phyloP scores from a whole-genome alignment of 257 asterid genomes.

The Solanum pennellii region DNA sequence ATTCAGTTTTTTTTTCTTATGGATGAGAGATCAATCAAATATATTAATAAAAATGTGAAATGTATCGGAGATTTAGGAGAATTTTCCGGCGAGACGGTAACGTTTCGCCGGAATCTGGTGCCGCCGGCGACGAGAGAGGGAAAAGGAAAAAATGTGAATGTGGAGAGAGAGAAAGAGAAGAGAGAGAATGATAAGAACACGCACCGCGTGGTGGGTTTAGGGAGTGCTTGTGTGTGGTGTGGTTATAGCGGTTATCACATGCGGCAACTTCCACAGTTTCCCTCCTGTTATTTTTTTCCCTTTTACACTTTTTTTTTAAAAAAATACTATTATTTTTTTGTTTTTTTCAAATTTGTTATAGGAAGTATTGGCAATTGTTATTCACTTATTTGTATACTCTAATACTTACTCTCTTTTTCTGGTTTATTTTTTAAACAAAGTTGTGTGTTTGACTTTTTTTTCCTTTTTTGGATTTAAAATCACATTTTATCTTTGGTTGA shows the following conservation, averaged over 20 bases:
- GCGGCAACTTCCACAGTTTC: not conserved
- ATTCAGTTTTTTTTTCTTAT: not conserved
- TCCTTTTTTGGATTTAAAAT: not conserved
- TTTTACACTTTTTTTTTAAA: not conserved
- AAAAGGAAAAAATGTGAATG: conserved; percentile 4
- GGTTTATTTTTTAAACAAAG: not conserved
- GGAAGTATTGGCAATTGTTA: not conserved
- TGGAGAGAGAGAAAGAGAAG: not conserved
- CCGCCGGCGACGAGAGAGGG: conserved; percentile 6
- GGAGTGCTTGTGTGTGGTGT: not conserved
- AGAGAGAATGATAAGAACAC: not conserved
- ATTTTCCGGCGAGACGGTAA: not conserved
- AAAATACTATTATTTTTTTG: not conserved
- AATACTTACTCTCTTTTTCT: no score
- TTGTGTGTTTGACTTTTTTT: not conserved
- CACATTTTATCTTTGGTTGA: not conserved
- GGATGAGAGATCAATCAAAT: not conserved
- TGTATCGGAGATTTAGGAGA: conserved; percentile 1
- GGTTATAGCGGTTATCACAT: conserved; percentile 1
- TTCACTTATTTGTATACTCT: not conserved
- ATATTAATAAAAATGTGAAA: not conserved
- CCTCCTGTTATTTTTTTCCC: not conserved
- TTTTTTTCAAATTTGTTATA: not conserved
- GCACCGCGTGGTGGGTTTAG: conserved; percentile 4
- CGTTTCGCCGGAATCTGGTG: conserved; percentile 19